Evolutionary conservation across 2,329 filamentous ascomycete genomes (phyloP), one percentile per base, ranked within the genome.

Genomic region (Ophiostoma quercus): DNA sequence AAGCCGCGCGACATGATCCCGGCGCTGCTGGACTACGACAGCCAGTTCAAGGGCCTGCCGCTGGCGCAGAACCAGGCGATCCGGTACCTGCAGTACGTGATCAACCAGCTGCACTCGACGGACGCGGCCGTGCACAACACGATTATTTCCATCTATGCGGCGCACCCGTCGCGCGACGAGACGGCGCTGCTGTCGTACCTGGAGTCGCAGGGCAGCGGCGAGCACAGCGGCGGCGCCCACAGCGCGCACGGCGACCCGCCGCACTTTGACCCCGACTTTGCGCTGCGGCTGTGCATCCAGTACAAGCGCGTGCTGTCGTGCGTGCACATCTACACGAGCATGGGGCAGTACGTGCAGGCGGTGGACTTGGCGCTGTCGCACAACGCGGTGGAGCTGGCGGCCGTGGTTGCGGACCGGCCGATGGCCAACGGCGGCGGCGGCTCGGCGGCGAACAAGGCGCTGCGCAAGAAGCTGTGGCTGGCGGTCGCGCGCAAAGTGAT

Each of bases 401-500:
- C 92, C 34, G 88, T 92, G 65, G 92, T 99, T 68, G 94, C 95
- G 0, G 94, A 98, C 78, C 85, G 92, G 25, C 90, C 93, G 1
- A 89, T 92, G 77, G 89, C 19, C 29, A 39, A 39, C 14, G 60
- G 60, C 60, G 29, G 60, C 19, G 63, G 34, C 39, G 12, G 37
- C 9, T 66, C 65, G 5, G 37, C 65, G 6, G 65, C 90, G 57
- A 90, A 93, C 76, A 87, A 91, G 16, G 84, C 88, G 32, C 84
- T 98, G 9, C 90, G 94, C 71, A 99, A 99, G 80, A 92, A 94
- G 74, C 86, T 99, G 4, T 99, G 95, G 95, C 87, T 99, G 22
- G 91, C 94, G 1, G 92, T 99, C 34, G 95, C 95, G 0, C 92
- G 93, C 77, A 96, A 94, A 76, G 95, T 98, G 67, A 97, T 99